Evolutionary conservation across 345 rosid species (phyloP).

Genomic region (Luvunga scandens): DNA sequence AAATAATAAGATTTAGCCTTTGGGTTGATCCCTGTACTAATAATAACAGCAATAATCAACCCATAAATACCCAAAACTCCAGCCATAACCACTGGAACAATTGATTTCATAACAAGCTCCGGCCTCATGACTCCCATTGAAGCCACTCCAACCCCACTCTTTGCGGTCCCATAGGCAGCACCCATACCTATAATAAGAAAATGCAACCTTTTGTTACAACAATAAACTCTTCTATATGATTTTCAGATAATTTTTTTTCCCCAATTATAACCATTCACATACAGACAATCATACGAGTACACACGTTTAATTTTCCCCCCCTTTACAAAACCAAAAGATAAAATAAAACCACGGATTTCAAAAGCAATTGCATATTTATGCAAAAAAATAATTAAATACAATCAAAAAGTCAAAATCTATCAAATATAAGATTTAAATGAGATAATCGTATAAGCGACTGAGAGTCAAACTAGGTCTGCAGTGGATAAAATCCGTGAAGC

Average conservation of each 20-base stretch:
- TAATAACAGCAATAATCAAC: conserved; percentile 42
- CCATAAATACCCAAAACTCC: conserved; percentile 45
- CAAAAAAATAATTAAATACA: not conserved
- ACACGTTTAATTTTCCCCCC: not conserved
- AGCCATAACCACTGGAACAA: conserved; percentile 49
- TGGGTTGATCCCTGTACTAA: conserved; percentile 40
- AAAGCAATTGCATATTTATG: not conserved
- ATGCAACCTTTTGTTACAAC: not conserved
- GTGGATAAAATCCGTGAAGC: not conserved
- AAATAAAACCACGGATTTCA: not conserved
- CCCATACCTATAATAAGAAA: conserved; percentile 31
- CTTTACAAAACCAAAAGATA: not conserved
- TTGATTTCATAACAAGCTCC: conserved; percentile 43
- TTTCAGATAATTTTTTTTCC: not conserved
- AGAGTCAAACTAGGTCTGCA: not conserved
- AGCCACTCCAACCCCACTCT: conserved; percentile 46
- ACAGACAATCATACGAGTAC: not conserved
- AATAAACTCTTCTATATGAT: not conserved
- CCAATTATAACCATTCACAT: not conserved
- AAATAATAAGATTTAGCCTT: conserved; percentile 26
- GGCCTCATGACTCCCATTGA: conserved; percentile 50
- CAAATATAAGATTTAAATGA: not conserved
- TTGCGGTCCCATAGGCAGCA: conserved; percentile 43
- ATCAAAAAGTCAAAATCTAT: too few species aligned
- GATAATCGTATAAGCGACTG: not conserved